A percentile compares a stretch with the other conserved stretches of the same genome.
Conservation (phyloP, 495 filamentous ascomycete species). For the Pseudevernia furfuracea region DNA sequence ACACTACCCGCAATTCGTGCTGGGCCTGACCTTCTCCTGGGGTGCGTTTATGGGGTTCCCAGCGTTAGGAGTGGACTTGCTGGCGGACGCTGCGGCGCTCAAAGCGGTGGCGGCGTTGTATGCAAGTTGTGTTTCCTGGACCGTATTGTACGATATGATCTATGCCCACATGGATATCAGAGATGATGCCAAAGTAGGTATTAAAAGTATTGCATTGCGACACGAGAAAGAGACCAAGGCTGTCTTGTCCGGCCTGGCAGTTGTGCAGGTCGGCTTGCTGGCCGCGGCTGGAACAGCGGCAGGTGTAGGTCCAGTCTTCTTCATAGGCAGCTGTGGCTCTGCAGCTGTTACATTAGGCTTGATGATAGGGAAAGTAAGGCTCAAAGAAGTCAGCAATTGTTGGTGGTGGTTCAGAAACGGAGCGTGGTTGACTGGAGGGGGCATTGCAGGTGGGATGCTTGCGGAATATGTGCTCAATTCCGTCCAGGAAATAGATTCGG, state of each 20-base stretch:
- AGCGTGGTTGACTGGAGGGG: conserved; percentile 60
- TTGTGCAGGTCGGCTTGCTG: conserved; percentile 69
- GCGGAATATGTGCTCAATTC: conserved; percentile 48
- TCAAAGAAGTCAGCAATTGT: conserved; percentile 78
- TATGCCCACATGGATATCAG: conserved; percentile 98
- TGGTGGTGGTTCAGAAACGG: conserved; percentile 96
- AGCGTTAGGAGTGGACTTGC: conserved; percentile 75
- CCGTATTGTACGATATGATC: conserved; percentile 94
- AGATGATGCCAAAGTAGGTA: conserved; percentile 85
- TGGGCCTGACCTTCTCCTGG: conserved; percentile 94
- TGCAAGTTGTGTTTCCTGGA: conserved; percentile 84
- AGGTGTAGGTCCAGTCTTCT: conserved; percentile 80
- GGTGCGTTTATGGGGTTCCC: conserved; percentile 96
- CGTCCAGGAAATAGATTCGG: not conserved
- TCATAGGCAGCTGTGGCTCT: conserved; percentile 75
- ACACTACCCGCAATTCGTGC: conserved; percentile 86
- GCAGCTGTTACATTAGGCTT: conserved; percentile 63
- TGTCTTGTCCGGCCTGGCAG: conserved; percentile 67
- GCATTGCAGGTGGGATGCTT: conserved; percentile 53
- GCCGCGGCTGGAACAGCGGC: conserved; percentile 63
- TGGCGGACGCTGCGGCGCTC: conserved; percentile 56
- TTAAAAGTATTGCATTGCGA: conserved; percentile 88
- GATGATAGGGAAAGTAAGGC: conserved; percentile 83
- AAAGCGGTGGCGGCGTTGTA: conserved; percentile 69
- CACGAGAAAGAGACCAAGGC: conserved; percentile 85